Conservation (phyloP, 345 rosid genomes). For the Reutealis trisperma region DNA sequence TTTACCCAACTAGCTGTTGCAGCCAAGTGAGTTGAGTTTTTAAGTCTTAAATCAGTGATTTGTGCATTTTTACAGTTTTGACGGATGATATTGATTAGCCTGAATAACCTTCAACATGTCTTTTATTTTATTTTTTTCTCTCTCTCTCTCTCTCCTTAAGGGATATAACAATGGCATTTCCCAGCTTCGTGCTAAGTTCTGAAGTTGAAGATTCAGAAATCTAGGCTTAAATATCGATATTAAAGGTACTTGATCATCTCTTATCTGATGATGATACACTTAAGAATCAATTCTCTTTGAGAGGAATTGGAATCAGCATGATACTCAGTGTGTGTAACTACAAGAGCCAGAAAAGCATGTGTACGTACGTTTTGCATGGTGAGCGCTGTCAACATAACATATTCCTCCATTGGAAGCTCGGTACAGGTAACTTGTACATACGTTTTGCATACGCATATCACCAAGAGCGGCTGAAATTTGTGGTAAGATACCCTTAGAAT, state of each 20-base stretch:
- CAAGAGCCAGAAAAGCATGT: slow-evolving; percentile 3
- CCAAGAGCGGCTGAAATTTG: slow-evolving; percentile 9
- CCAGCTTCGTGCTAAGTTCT: slow-evolving; percentile 60
- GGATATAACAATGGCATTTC: slow-evolving; percentile 81
- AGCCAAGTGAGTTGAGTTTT: no score
- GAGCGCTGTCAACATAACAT: background rate
- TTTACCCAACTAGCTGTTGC: background rate
- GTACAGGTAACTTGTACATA: background rate
- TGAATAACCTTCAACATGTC: background rate
- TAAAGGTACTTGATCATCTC: background rate
- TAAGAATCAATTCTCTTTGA: background rate
- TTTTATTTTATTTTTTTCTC: no score
- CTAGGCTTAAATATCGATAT: slow-evolving; percentile 13
- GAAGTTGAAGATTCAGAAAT: slow-evolving; percentile 69
- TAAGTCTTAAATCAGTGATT: background rate
- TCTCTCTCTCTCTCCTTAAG: no score
- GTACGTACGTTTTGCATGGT: no score
- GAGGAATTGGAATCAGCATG: background rate
- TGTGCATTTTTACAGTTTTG: no score
- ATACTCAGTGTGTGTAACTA: background rate
- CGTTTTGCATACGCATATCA: background rate
- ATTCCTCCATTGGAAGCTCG: background rate
- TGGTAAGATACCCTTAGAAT: background rate
- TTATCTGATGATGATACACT: background rate
- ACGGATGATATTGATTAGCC: background rate